Base-by-base conservation (phyloP, 2,329 filamentous ascomycete species). In the Paecilomyces sp. region DNA sequence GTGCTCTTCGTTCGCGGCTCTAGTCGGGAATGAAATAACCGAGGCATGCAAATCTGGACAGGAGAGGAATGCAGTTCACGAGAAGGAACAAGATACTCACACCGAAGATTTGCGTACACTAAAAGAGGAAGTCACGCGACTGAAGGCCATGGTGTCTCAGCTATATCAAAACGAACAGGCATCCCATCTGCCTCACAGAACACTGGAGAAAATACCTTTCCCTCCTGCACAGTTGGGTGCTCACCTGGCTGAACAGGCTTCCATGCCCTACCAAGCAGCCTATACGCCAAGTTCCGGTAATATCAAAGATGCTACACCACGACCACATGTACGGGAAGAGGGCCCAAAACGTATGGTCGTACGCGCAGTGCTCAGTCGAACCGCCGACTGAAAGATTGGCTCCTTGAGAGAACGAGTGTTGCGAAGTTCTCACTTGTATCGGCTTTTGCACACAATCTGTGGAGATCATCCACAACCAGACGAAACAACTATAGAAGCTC, bases 1-100 rank as follows among this genome's bases (percentile, higher is more conserved):
- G 56, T 72, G 67, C 53, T 66, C 70, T 30, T 62, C 65, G 18
- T 77, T 77, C 61, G 71, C 66, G 34, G 65, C 67, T 57, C 61
- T 65, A 4, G 64, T 73, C 28, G 66, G 67, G 28, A 65, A 70
- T 22, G 61, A 67, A 8, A 63, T 76, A 28, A 67, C 65, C 31
- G 55, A 64, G 25, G 57, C 69, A 7, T 58, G 65, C 24, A 15
- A 63, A 18, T 58, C 66, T 7, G 34, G 58, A 64, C 13, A 54
- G 53, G 51, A 31, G 22, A 36, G 41, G 36, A 25, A 36, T 12
- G 13, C 34, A 47, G 30, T 33, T 12, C 9, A 22, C 24, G 15
- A 15, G n/a, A 28, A 11, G 24, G 25, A 28, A 28, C 54, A 58
- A 11, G 59, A 58, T 22, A 54, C 63, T 13, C 61, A 63, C 47